A percentile compares a stretch with the other conserved stretches of the same genome.
Conservation (phyloP, 345 rosid genomes). For the Melaleuca quinquenervia region DNA sequence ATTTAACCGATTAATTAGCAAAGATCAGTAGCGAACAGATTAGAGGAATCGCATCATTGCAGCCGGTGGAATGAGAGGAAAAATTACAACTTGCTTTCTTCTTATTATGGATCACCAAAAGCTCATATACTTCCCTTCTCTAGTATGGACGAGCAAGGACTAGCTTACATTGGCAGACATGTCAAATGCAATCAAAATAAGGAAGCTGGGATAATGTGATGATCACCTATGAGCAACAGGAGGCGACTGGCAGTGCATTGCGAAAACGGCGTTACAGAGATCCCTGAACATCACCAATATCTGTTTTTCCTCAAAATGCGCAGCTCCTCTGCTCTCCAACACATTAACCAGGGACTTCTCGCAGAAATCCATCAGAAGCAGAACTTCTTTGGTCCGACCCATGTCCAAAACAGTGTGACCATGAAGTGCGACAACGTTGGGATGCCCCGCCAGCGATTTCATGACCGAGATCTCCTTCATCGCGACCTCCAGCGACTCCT, state of each 20-base stretch:
- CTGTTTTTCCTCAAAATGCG: conserved; percentile 83
- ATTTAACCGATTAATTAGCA: background rate
- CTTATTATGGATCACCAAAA: background rate
- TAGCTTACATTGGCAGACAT: background rate
- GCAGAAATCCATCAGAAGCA: conserved; percentile 87
- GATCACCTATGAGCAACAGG: conserved; percentile 87
- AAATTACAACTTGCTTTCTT: background rate
- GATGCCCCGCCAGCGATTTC: conserved; percentile 84
- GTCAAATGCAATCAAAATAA: background rate
- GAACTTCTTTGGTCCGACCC: conserved; percentile 93
- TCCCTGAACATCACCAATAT: conserved; percentile 67
- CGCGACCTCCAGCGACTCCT: conserved; percentile 63
- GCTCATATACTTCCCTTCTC: background rate
- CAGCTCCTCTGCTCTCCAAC: conserved; percentile 76
- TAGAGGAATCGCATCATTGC: background rate
- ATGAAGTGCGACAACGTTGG: conserved; percentile 62
- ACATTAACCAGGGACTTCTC: conserved; percentile 79
- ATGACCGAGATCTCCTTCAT: conserved; percentile 76
- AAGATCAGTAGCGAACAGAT: background rate
- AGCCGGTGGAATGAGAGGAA: background rate
- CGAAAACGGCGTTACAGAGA: conserved; percentile 89
- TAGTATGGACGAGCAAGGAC: background rate
- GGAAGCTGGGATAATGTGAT: background rate
- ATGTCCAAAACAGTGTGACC: conserved; percentile 67
- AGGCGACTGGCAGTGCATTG: conserved; percentile 88